Evolutionary conservation across 768 basidiomycete species (phyloP).

Genomic region (Holtermannia corniformis): DNA sequence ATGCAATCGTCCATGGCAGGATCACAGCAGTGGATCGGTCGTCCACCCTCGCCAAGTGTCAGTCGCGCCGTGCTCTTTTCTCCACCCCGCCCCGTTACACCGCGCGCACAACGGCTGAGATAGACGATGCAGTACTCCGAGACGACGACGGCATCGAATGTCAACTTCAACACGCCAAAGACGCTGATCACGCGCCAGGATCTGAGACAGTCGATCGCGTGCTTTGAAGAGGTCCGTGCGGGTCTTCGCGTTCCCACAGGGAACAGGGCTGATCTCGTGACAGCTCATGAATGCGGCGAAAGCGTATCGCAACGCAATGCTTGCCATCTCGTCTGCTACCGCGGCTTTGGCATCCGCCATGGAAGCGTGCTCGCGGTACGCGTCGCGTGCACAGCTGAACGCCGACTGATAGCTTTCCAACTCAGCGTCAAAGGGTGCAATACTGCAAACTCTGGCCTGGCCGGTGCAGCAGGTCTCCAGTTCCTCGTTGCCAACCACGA

Average conservation of each 20-base stretch:
- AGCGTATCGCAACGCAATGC: constrained; percentile 67
- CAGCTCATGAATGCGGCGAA: constrained; percentile 69
- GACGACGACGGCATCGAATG: constrained; percentile 33
- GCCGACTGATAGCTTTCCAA: too few relatives aligned
- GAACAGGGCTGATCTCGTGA: not conserved
- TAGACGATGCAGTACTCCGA: constrained; percentile 25
- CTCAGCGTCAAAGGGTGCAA: constrained; percentile 34
- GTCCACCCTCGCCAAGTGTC: constrained; percentile 35
- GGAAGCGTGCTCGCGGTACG: constrained; percentile 72
- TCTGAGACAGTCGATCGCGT: constrained; percentile 31
- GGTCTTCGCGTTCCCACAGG: constrained; percentile 1
- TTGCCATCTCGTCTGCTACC: constrained; percentile 71
- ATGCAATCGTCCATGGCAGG: not conserved
- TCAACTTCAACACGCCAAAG: constrained; percentile 28
- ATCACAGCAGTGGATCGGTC: constrained; percentile 9
- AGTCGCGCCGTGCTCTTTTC: constrained; percentile 4
- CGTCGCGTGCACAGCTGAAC: too few relatives aligned
- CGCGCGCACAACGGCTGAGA: not conserved
- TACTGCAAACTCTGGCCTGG: constrained; percentile 54
- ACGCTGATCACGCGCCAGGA: constrained; percentile 37
- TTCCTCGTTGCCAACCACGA: constrained; percentile 87
- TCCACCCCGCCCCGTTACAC: not conserved
- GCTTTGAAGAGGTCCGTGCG: constrained; percentile 34
- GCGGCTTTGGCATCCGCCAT: constrained; percentile 78
- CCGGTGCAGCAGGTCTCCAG: constrained; percentile 78